A percentile compares a stretch with the other conserved stretches of the same genome.
Evolutionary conservation across 202 grass and related monocot genomes (phyloP).

Genomic region (Brachypodium distachyon): DNA sequence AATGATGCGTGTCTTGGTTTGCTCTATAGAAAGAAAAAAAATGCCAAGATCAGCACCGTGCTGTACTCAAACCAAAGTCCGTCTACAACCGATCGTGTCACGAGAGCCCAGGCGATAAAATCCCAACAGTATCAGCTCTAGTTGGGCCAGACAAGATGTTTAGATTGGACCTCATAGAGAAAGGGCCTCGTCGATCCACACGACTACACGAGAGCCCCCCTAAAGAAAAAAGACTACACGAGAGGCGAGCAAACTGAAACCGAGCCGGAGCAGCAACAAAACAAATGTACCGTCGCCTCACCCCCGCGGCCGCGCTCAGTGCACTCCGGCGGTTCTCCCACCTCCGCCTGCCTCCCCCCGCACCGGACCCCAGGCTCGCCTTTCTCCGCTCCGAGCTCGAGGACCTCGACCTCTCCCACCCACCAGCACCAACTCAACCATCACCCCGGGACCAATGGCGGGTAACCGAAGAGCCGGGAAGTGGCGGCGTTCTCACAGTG

Average conservation of each 20-base stretch:
- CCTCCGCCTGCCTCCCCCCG: conserved; percentile 6
- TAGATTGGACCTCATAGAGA: not conserved
- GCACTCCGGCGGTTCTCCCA: conserved; percentile 17
- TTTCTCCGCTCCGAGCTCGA: conserved; percentile 58
- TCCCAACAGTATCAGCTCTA: not conserved
- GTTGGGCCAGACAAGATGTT: not conserved
- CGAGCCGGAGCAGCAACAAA: not conserved
- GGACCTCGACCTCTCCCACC: not conserved
- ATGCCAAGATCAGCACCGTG: too few relatives aligned
- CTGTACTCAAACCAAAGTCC: too few relatives aligned
- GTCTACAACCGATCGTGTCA: too few relatives aligned
- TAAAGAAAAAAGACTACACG: too few relatives aligned
- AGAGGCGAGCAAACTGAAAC: not conserved
- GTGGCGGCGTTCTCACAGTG: not conserved
- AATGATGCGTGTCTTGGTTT: too few relatives aligned
- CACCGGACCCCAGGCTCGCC: conserved; percentile 23
- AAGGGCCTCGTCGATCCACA: too few relatives aligned
- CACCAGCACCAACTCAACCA: not conserved
- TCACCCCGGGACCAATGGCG: not conserved
- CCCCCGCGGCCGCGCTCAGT: not conserved
- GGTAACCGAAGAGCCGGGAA: not conserved
- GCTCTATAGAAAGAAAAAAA: too few relatives aligned
- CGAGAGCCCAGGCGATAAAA: not conserved
- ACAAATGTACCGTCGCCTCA: conserved; percentile 35
- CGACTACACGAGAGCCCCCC: too few relatives aligned